These are phyloP conservation scores for Rhododendron vialii DNA, from an alignment of 148 eudicot species.

Conservation along the genomic window DNA sequence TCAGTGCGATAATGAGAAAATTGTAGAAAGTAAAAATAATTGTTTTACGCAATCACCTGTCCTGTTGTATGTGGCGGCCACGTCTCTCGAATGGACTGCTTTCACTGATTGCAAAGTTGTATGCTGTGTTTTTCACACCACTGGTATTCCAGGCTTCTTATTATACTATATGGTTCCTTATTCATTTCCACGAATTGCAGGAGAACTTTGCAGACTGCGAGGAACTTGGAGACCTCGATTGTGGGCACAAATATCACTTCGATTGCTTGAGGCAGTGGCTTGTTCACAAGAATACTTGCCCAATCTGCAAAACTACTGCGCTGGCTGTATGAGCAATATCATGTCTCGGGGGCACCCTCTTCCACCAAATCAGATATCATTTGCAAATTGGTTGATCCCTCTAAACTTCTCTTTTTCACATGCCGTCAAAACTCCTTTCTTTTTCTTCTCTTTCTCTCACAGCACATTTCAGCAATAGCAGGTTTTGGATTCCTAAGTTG, in stretches of 20 bases:
- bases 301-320: slow-evolving; percentile 11
- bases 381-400: not conserved
- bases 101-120: not conserved
- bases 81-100: not conserved
- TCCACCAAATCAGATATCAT: not conserved
- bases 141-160: not conserved
- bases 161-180: not conserved
- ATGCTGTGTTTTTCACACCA: not conserved
- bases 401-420: not conserved
- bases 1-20: not conserved
- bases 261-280: slow-evolving; percentile 21
- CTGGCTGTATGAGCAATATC: not conserved
- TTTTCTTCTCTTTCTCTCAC: not conserved
- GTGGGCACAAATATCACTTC: slow-evolving; percentile 17
- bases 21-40: not conserved
- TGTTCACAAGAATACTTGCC: slow-evolving; percentile 17
- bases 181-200: not conserved
- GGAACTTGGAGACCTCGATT: not conserved
- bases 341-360: not conserved
- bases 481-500: not conserved
- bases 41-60: not conserved
- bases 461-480: not conserved
- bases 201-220: not conserved
- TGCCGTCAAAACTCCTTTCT: not conserved
- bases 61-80: not conserved